These are phyloP conservation scores for Gossypium thurberi DNA, from an alignment of 345 rosid species.

Conservation along the genomic window DNA sequence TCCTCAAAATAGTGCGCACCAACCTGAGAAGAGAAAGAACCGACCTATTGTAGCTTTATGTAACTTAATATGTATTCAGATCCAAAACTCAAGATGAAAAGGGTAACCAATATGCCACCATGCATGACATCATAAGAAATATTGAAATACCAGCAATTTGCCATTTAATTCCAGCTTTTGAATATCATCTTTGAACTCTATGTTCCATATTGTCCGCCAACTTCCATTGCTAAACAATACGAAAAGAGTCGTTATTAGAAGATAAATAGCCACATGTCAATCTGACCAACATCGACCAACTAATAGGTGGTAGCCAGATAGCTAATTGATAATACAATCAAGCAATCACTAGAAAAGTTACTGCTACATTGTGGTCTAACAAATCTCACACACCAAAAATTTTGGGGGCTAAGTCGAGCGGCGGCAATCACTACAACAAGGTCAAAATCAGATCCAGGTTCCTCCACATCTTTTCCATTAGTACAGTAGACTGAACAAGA, in stretches of 20 bases:
- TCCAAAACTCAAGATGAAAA: slow-evolving; percentile 6
- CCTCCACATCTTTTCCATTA: slow-evolving; percentile 74
- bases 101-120: not conserved
- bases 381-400: slow-evolving; percentile 65
- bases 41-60: not conserved
- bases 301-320: not conserved
- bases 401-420: slow-evolving; percentile 74
- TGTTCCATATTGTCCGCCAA: slow-evolving; percentile 88
- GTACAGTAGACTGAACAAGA: slow-evolving; percentile 69
- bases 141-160: slow-evolving; percentile 74
- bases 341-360: not conserved
- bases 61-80: not conserved
- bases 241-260: slow-evolving; percentile 7
- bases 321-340: not conserved
- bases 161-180: slow-evolving; percentile 69
- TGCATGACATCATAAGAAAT: not conserved
- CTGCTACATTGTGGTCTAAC: slow-evolving; percentile 5
- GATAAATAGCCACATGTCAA: not conserved
- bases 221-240: slow-evolving; percentile 67
- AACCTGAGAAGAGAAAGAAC: slow-evolving; percentile 43
- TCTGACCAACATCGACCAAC: not conserved
- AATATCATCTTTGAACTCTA: slow-evolving; percentile 70
- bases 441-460: slow-evolving; percentile 84
- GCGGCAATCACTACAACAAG: slow-evolving; percentile 84
- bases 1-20: slow-evolving; percentile 97